phyloP scores from a whole-genome alignment of 192 early-diverging fungal genomes.

The Coemansia sp. region DNA sequence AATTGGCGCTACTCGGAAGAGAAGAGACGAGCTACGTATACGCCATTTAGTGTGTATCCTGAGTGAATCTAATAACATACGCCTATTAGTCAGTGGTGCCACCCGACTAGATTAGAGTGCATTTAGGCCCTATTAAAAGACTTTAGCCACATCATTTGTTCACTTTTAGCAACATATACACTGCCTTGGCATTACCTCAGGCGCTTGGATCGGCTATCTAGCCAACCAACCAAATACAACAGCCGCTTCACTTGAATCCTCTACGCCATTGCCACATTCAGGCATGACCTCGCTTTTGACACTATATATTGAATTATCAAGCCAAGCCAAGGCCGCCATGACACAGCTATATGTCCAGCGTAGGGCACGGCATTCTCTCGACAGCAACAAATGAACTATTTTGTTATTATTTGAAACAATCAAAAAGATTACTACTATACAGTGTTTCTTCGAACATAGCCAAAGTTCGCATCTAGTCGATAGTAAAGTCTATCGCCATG shows the following conservation, averaged over 20 bases:
- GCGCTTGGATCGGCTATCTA: neutral
- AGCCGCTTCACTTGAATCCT: too few relatives aligned
- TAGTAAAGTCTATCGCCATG: slow-evolving; percentile 1
- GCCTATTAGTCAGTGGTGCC: slow-evolving; percentile 3
- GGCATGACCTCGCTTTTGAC: neutral
- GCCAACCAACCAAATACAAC: neutral
- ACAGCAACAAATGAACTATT: too few relatives aligned
- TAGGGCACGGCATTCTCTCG: neutral
- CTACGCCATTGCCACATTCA: neutral
- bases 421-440: too few relatives aligned
- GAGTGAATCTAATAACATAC: neutral
- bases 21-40: neutral
- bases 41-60: neutral
- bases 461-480: neutral
- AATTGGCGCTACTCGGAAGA: neutral
- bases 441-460: too few relatives aligned
- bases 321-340: neutral
- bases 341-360: neutral
- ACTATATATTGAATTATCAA: neutral
- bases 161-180: neutral
- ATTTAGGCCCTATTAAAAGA: neutral
- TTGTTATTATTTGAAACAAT: too few relatives aligned
- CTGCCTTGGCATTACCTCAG: neutral
- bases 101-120: neutral
- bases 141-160: neutral